phyloP scores from a whole-genome alignment of 1,139 yeast genomes.

The Pichia sp. region DNA sequence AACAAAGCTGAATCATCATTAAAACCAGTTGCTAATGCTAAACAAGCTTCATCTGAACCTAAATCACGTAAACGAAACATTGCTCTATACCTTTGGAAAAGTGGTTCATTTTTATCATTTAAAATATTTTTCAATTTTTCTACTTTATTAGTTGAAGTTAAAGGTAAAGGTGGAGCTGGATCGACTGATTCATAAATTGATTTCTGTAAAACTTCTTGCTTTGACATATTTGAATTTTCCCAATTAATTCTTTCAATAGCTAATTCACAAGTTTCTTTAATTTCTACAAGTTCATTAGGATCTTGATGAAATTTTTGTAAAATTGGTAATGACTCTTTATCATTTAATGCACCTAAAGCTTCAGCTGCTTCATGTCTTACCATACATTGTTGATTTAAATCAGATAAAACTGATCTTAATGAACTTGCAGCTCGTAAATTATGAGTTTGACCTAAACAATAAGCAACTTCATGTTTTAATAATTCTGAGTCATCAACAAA shows the following conservation, averaged over 20 bases:
- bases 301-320: conserved; percentile 65
- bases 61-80: conserved; percentile 97
- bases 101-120: conserved; percentile 68
- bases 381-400: conserved; percentile 74
- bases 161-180: conserved; percentile 89
- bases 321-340: conserved; percentile 61
- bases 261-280: conserved; percentile 94
- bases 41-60: conserved; percentile 86
- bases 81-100: conserved; percentile 94
- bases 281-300: conserved; percentile 61
- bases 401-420: conserved; percentile 64
- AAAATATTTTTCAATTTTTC: conserved; percentile 59
- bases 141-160: conserved; percentile 48
- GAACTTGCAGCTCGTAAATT: conserved; percentile 71
- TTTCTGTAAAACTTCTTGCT: conserved; percentile 60
- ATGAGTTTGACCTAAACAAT: conserved; percentile 94
- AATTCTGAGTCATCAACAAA: conserved; percentile 84
- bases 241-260: conserved; percentile 92
- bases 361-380: conserved; percentile 99
- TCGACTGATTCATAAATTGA: conserved; percentile 84
- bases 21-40: conserved; percentile 87
- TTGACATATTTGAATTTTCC: conserved; percentile 66
- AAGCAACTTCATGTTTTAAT: conserved; percentile 95
- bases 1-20: conserved; percentile 86
- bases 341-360: conserved; percentile 95